A percentile compares a stretch with the other conserved stretches of the same genome.
Evolutionary conservation across 228 moss, liverwort and hornwort species (phyloP).

Genomic region (Sphagnum fallax): DNA sequence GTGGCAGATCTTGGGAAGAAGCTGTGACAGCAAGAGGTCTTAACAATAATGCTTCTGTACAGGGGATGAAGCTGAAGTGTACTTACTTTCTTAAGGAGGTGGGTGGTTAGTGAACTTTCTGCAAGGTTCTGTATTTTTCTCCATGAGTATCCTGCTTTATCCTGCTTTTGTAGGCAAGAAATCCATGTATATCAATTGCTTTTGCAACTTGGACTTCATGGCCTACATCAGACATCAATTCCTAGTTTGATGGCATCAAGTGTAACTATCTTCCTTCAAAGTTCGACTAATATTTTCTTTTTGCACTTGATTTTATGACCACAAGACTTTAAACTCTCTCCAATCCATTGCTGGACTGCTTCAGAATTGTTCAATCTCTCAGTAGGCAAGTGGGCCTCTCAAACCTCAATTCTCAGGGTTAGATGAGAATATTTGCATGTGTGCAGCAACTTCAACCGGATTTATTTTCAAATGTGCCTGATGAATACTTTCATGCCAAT

Average conservation of each 20-base stretch:
- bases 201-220: background rate
- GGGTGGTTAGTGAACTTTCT: background rate
- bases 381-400: no score
- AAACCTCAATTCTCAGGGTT: background rate
- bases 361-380: background rate
- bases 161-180: background rate
- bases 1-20: background rate
- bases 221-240: background rate
- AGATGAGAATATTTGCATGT: background rate
- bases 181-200: background rate
- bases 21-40: background rate
- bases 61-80: background rate
- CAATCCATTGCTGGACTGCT: background rate
- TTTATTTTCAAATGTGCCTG: slow-evolving; percentile 18
- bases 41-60: background rate
- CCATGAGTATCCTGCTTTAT: background rate
- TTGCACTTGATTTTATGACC: background rate
- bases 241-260: background rate
- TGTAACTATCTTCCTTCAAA: background rate
- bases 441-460: background rate
- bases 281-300: background rate
- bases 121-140: background rate
- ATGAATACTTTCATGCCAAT: slow-evolving; percentile 6
- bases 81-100: background rate
- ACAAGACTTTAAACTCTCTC: background rate